Evolutionary conservation across 331 rosid genomes (phyloP), one percentile per base, ranked within the genome.

Genomic region (Telfairia occidentalis): DNA sequence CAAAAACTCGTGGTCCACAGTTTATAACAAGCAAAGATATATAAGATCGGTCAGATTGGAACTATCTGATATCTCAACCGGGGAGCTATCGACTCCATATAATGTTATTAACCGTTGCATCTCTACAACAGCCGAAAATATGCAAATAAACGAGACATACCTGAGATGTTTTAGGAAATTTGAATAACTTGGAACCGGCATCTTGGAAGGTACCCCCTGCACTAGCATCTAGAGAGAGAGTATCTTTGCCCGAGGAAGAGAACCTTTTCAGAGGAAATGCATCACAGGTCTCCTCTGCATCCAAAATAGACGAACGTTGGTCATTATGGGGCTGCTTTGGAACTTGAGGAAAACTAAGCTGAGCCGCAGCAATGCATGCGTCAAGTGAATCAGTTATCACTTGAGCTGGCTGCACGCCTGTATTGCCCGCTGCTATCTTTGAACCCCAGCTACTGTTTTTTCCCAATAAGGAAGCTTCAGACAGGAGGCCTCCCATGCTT

Each of bases 231-330:
- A 58, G 55, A 55, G 89, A 78, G 67, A 80, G 79, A 82, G 67
- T 81, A 75, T 74, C 84, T 80, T 80, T 84, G 26, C 82, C 78
- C 5, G 78, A 61, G 32, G 82, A 78, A 76, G 87, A 78, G 67
- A 85, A 55, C 55, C 86, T 89, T 78, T 18, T 77, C 82, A 82
- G 80, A 60, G 91, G 84, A 86, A 94, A 94, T 15, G 88, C 92
- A 77, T 91, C 90, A 77, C 98, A 88, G 32, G 98, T 87, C 70
- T 88, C 96, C 84, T 89, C 97, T 77, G 90, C 90, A 82, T 94
- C 98, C 84, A 91, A 83, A 80, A 94, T 82, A 61, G 96, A 94
- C 32, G 87, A 81, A 82, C 78, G 83, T 24, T 81, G 57, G 45
- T 73, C 86, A 70, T 76, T 87, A 79, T 79, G 24, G 43, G 88